Evolutionary conservation across 148 eudicot genomes (phyloP), one percentile per base, ranked within the genome.

Genomic region (Selenicereus undatus): DNA sequence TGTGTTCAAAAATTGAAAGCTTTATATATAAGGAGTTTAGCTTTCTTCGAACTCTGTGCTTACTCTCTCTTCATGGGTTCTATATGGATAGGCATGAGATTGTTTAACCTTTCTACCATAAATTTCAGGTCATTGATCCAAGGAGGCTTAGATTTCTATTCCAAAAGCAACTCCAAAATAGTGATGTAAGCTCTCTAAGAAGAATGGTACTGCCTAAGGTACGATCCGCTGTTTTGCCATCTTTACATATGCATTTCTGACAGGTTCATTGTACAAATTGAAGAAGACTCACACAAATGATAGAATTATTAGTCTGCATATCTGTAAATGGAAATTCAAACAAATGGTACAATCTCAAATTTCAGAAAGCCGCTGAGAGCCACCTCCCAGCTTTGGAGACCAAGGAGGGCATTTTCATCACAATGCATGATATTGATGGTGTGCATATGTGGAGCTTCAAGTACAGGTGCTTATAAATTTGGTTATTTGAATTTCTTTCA

Each of bases 131-230:
- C 42, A 82, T 90, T 79, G 93, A 93, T 82, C 85, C 80, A 16
- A 73, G 87, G 75, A 91, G 88, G 83, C 74, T 93, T 76, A 80
- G 71, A 77, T 91, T 86, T 83, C 90, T 93, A 76, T 95, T 95
- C 79, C 79, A 90, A 77, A 95, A 95, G 85, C 88, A 90, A 83
- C 97, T 95, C 52, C 92, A 90, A 80, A 89, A 90, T 70, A 95
- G 97, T 66, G 98, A 95, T 79, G 97, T 95, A 0, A 83, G 90
- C 21, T 75, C 86, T 56, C 89, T 95, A 64, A 89, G 89, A 77
- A 84, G 97, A 84, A 93, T 95, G 87, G 85, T 95, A 22, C 86
- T 95, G 35, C 98, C 98, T 27, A 95, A 95, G 97, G 97, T 93
- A 72, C 60, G 85, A 69, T 82, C 39, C 74, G 20, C 43, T 10